These are phyloP conservation scores for Escovopsis sp. DNA, from an alignment of 2,329 filamentous ascomycete genomes.

Conservation along the genomic window DNA sequence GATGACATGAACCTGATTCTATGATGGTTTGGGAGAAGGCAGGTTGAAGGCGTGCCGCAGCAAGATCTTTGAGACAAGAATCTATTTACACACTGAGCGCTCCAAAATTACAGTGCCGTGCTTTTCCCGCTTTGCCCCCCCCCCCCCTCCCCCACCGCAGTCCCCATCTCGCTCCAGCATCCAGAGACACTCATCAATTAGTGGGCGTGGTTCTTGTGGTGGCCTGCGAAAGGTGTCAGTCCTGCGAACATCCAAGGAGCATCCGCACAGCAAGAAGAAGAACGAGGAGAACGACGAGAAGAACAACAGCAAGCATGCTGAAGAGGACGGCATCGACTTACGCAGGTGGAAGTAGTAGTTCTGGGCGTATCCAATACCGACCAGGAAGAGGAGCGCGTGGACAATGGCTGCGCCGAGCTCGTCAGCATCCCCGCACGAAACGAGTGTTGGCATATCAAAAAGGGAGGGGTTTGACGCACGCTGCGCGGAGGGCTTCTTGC, in stretches of 20 bases:
- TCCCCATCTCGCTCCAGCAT: too few species aligned
- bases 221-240: too few species aligned
- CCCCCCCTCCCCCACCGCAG: constrained; percentile 9
- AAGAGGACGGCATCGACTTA: too few species aligned
- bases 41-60: too few species aligned
- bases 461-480: constrained; percentile 44
- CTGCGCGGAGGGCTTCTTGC: constrained; percentile 76
- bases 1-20: too few species aligned
- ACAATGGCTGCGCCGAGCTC: constrained; percentile 52
- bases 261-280: too few species aligned
- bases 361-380: constrained; percentile 81
- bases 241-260: constrained; percentile 11
- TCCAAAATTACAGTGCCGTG: too few species aligned
- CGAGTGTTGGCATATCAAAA: background rate
- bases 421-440: constrained; percentile 5
- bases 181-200: too few species aligned
- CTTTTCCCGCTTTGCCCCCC: constrained; percentile 8
- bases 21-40: too few species aligned
- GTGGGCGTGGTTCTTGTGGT: constrained; percentile 99
- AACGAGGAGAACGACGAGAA: too few species aligned
- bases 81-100: constrained; percentile 30
- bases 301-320: background rate
- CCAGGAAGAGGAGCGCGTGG: constrained; percentile 65
- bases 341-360: constrained; percentile 99
- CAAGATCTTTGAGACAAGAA: constrained; percentile 6